Evolutionary conservation across 805 yeast species (phyloP).

Genomic region (Yarrowia yakushimensis): DNA sequence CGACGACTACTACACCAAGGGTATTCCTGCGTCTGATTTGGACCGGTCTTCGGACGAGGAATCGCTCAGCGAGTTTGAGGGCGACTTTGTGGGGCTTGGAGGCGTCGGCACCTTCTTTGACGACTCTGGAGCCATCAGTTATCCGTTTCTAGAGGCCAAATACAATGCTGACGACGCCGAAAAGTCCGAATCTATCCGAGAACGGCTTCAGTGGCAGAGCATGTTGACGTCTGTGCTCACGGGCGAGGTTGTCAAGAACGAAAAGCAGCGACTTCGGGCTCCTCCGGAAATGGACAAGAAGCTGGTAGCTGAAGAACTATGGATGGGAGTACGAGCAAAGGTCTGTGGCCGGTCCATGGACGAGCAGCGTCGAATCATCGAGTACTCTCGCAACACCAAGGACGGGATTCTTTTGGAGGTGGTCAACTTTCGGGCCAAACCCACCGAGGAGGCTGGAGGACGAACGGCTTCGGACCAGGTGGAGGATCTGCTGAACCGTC

Average conservation of each 20-base stretch:
- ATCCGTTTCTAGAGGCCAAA: slow-evolving; percentile 32
- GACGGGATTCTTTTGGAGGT: slow-evolving; percentile 59
- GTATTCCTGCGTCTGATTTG: slow-evolving; percentile 44
- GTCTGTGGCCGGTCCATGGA: slow-evolving; percentile 73
- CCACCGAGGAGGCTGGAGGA: slow-evolving; percentile 26
- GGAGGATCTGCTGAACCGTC: slow-evolving; percentile 52
- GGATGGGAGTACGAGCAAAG: slow-evolving; percentile 86
- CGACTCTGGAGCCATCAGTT: slow-evolving; percentile 27
- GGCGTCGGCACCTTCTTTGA: slow-evolving; percentile 37
- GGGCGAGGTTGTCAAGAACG: slow-evolving; percentile 91
- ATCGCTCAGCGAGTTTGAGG: slow-evolving; percentile 30
- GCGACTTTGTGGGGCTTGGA: slow-evolving; percentile 35
- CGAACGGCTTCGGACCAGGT: slow-evolving; percentile 51
- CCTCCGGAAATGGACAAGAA: slow-evolving; percentile 48
- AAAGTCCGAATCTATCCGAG: slow-evolving; percentile 44
- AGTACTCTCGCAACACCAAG: slow-evolving; percentile 66
- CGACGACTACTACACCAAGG: slow-evolving; percentile 72
- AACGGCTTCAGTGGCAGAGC: slow-evolving; percentile 92
- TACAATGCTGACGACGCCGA: slow-evolving; percentile 33
- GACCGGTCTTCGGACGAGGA: slow-evolving; percentile 38
- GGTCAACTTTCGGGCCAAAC: slow-evolving; percentile 26
- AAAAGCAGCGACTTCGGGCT: slow-evolving; percentile 54
- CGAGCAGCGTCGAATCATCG: slow-evolving; percentile 67
- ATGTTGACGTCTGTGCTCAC: slow-evolving; percentile 87
- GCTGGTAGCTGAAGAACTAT: slow-evolving; percentile 57